Percentiles rank a stretch among this genome's conserved stretches.
phyloP scores from a whole-genome alignment of 108 stramenopile species.

The Asterionellopsis glacialis region DNA sequence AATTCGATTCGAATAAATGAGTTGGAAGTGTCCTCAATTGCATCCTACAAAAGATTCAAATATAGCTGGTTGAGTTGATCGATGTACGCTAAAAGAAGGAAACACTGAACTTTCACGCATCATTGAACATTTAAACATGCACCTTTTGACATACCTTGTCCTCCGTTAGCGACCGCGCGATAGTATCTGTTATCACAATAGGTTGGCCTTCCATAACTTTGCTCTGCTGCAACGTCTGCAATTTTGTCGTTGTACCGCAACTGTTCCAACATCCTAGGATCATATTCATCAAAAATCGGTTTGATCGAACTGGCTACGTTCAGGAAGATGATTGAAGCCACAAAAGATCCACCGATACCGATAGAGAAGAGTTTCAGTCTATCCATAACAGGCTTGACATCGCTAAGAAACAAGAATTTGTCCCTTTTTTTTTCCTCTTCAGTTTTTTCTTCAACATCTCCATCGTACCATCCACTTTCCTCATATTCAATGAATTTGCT shows the following conservation, averaged over 20 bases:
- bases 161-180: conserved; percentile 79
- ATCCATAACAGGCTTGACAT: conserved; percentile 74
- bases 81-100: too few relatives aligned
- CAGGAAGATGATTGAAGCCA: conserved; percentile 60
- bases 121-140: background rate
- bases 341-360: conserved; percentile 44
- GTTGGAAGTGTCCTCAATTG: too few relatives aligned
- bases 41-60: too few relatives aligned
- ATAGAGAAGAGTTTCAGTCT: conserved; percentile 55
- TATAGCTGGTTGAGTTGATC: too few relatives aligned
- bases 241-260: conserved; percentile 66
- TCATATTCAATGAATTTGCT: conserved; percentile 83
- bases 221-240: conserved; percentile 54
- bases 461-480: conserved; percentile 88
- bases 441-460: conserved; percentile 72
- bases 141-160: conserved; percentile 39
- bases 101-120: conserved; percentile 1
- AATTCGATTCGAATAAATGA: too few relatives aligned
- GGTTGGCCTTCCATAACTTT: conserved; percentile 66
- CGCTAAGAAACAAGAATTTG: conserved; percentile 60
- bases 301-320: conserved; percentile 52
- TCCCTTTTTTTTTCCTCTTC: conserved; percentile 69
- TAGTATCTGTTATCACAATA: conserved; percentile 88
- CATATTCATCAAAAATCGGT: conserved; percentile 78
- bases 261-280: conserved; percentile 72